phyloP scores from a whole-genome alignment of 805 yeast species.

The Wickerhamiella brachini region DNA sequence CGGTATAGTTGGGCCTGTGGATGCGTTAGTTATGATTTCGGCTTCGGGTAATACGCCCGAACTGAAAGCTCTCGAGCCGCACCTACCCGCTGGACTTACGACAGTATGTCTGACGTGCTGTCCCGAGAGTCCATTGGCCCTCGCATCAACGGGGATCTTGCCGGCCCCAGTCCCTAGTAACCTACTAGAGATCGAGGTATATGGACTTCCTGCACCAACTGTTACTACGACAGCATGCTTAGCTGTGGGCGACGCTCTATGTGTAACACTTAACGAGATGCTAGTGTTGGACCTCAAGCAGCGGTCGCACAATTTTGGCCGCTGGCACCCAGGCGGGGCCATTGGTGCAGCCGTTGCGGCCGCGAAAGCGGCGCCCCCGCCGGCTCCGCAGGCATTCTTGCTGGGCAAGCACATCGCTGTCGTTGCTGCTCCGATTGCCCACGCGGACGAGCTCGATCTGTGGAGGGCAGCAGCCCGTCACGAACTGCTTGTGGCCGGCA shows the following conservation, averaged over 20 bases:
- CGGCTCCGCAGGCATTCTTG: background rate
- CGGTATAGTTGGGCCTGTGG: slow-evolving; percentile 46
- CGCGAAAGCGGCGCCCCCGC: background rate
- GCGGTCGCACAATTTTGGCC: slow-evolving; percentile 46
- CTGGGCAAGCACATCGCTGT: slow-evolving; percentile 12
- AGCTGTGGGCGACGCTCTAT: slow-evolving; percentile 64
- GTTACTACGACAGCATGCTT: slow-evolving; percentile 66
- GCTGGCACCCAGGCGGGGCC: slow-evolving; percentile 84
- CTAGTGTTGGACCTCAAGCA: slow-evolving; percentile 41
- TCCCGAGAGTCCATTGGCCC: slow-evolving; percentile 40
- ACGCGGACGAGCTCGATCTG: slow-evolving; percentile 12
- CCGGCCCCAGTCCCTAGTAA: slow-evolving; percentile 48
- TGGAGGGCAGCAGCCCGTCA: slow-evolving; percentile 14
- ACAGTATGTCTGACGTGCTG: slow-evolving; percentile 52
- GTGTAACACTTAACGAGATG: slow-evolving; percentile 58
- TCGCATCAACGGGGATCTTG: slow-evolving; percentile 38
- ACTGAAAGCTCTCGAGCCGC: slow-evolving; percentile 41
- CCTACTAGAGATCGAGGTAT: slow-evolving; percentile 46
- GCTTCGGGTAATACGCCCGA: slow-evolving; percentile 82
- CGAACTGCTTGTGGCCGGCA: slow-evolving; percentile 5
- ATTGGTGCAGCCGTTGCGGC: slow-evolving; percentile 38
- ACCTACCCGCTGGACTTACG: slow-evolving; percentile 40
- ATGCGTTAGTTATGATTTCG: slow-evolving; percentile 53
- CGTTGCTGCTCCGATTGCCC: slow-evolving; percentile 6
- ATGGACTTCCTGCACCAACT: slow-evolving; percentile 82